Percentiles rank a stretch among this genome's conserved stretches.
Conservation (phyloP, 495 filamentous ascomycete species). For the Xylaria bambusicola region DNA sequence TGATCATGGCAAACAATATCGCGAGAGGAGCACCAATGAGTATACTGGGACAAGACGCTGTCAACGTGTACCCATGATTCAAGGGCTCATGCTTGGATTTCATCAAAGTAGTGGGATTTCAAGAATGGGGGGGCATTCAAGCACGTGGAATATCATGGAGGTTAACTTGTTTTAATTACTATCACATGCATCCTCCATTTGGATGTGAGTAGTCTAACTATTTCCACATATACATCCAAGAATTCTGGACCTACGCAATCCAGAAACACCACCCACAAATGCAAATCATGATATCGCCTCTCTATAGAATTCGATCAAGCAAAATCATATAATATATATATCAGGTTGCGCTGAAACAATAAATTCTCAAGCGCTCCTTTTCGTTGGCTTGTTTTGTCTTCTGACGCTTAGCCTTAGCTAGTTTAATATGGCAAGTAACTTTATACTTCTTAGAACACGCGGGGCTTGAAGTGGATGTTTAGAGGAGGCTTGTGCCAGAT, state of each 20-base stretch:
- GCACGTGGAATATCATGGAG: not conserved
- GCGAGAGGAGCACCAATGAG: too few relatives aligned
- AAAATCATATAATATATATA: too few relatives aligned
- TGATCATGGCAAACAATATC: too few relatives aligned
- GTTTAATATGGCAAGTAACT: too few relatives aligned
- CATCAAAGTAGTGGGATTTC: too few relatives aligned
- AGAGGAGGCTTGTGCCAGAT: constrained; percentile 44
- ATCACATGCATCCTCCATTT: constrained; percentile 7
- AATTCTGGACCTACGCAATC: not conserved
- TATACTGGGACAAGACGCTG: too few relatives aligned
- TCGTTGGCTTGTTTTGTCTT: too few relatives aligned
- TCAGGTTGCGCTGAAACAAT: constrained; percentile 17
- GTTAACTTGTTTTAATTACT: constrained; percentile 1
- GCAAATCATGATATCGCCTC: constrained; percentile 7
- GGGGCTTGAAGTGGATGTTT: constrained; percentile 35
- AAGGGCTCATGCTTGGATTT: too few relatives aligned
- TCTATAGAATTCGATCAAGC: too few relatives aligned
- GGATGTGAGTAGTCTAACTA: not conserved
- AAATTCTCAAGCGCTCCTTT: too few relatives aligned
- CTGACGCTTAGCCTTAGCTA: too few relatives aligned
- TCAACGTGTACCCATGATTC: too few relatives aligned
- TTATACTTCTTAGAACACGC: constrained; percentile 14
- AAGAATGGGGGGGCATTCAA: not conserved
- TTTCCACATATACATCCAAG: not conserved
- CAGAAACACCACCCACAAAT: not conserved